Evolutionary conservation across 345 rosid genomes (phyloP).

Genomic region (Geranium rotundifolium): DNA sequence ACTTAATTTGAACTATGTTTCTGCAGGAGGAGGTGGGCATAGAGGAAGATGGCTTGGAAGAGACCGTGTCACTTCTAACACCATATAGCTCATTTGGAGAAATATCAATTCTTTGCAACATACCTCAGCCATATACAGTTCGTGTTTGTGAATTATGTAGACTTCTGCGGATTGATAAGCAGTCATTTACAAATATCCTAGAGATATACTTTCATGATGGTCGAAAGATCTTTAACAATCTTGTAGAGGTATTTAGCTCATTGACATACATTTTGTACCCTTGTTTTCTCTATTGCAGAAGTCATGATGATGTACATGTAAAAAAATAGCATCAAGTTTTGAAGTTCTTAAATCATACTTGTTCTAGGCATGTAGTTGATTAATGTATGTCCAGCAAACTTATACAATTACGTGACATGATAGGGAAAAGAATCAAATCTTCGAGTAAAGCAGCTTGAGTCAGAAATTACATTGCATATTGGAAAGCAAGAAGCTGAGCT

Average conservation of each 20-base stretch:
- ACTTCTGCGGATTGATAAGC: constrained; percentile 84
- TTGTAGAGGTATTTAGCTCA: constrained; percentile 50
- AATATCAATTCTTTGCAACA: constrained; percentile 82
- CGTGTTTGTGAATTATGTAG: constrained; percentile 65
- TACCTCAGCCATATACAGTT: constrained; percentile 83
- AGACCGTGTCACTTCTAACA: constrained; percentile 38
- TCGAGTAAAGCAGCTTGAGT: constrained; percentile 61
- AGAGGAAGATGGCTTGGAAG: constrained; percentile 74
- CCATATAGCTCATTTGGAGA: constrained; percentile 78
- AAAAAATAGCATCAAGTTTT: no score
- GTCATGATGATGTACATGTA: no score
- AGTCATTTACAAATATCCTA: constrained; percentile 66
- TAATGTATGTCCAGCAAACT: background rate
- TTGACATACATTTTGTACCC: background rate
- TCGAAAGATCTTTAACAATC: constrained; percentile 64
- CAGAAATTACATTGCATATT: constrained; percentile 75
- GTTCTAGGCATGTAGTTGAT: background rate
- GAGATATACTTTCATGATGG: constrained; percentile 92
- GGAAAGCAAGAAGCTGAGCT: constrained; percentile 96
- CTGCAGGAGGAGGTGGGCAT: constrained; percentile 57
- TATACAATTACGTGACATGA: constrained; percentile 12
- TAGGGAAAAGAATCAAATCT: constrained; percentile 68
- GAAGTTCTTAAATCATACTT: no score
- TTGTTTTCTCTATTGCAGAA: no score
- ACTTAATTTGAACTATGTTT: constrained; percentile 3